These are phyloP conservation scores for Fusarium sp. DNA, from an alignment of 2,329 filamentous ascomycete species.

Conservation along the genomic window DNA sequence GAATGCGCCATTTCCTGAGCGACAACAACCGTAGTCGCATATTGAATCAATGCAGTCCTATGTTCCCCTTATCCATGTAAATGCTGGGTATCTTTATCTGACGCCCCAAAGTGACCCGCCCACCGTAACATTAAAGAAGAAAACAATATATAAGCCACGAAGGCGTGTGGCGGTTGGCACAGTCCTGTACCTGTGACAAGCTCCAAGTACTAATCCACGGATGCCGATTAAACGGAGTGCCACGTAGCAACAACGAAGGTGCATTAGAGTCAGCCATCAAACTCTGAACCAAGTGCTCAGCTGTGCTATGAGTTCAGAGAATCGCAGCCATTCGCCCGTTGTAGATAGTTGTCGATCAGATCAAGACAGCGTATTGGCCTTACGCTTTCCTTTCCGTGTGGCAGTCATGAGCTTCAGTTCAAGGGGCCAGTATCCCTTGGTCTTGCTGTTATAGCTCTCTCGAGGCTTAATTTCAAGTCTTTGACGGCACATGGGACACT, in stretches of 20 bases:
- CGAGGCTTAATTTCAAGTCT: slow-evolving; percentile 62
- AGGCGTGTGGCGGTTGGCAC: not conserved
- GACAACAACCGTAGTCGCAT: slow-evolving; percentile 7
- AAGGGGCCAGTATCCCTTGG: slow-evolving; percentile 65
- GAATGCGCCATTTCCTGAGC: slow-evolving; percentile 31
- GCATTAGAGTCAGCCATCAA: not conserved
- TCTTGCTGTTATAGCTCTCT: slow-evolving; percentile 53
- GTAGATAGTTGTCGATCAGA: not conserved
- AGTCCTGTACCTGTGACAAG: not conserved
- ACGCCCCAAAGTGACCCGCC: slow-evolving; percentile 22
- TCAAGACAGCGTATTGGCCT: slow-evolving; percentile 45
- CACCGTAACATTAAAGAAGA: slow-evolving; percentile 16
- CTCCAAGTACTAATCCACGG: not conserved
- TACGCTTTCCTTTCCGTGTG: slow-evolving; percentile 59
- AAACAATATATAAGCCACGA: slow-evolving; percentile 4
- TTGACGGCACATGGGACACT: slow-evolving; percentile 71
- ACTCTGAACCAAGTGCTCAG: not conserved
- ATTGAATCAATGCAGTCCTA: slow-evolving; percentile 29
- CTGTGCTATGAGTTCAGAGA: not conserved
- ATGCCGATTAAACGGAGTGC: not conserved
- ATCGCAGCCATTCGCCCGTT: not conserved
- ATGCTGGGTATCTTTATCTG: slow-evolving; percentile 41
- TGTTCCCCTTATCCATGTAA: slow-evolving; percentile 39
- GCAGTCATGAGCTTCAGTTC: slow-evolving; percentile 70
- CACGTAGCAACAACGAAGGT: not conserved